Base-by-base conservation (phyloP, 768 basidiomycete genomes). In the Coprinopsis marcescibilis region DNA sequence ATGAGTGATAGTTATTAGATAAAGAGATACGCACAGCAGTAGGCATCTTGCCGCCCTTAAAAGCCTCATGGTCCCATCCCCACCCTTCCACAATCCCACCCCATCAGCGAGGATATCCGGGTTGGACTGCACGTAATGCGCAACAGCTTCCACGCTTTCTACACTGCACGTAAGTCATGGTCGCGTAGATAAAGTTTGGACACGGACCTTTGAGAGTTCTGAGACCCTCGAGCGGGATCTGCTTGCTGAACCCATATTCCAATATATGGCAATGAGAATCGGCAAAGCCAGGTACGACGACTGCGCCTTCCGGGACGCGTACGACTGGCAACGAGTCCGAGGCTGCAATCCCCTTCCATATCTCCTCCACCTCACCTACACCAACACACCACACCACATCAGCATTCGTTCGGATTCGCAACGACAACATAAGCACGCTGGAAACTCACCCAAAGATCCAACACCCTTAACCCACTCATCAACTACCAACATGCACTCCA, bases 31-130 rank as follows among this genome's bases (percentile, higher is more conserved):
- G 45, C 56, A 89, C 89, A 48, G 81, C 76, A 36, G 76, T 79
- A 3, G 89, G 89, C 72, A 82, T 89, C 19, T 67, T 65, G 21
- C 68, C 62, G 15, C 59, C 60, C 3, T 72, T 65, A 85, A 85
- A 88, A 43, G 73, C 64, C 1, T 89, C 94, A 62, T 95, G 93
- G 61, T 95, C 88, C 91, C 93, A 95, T 1, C 92, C 93, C 60
- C 85, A 80, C 2, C 89, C 90, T 44, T 81, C 74, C 11, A 95
- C 73, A 60, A 81, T 81, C 51, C 72, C 75, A n/a, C 73, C 68
- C 66, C 72, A 59, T 89, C 75, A 19, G 67, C 65, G 13, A 67
- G 60, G 15, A 84, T 60, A 30, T 82, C 80, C 0, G 75, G 75
- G 51, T 80, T 72, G 10, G 69, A 61, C 12, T 77, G 61, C 45